Percentiles rank a stretch among this genome's conserved stretches.
phyloP scores from a whole-genome alignment of 148 eudicot genomes.

The Rhododendron henanense region DNA sequence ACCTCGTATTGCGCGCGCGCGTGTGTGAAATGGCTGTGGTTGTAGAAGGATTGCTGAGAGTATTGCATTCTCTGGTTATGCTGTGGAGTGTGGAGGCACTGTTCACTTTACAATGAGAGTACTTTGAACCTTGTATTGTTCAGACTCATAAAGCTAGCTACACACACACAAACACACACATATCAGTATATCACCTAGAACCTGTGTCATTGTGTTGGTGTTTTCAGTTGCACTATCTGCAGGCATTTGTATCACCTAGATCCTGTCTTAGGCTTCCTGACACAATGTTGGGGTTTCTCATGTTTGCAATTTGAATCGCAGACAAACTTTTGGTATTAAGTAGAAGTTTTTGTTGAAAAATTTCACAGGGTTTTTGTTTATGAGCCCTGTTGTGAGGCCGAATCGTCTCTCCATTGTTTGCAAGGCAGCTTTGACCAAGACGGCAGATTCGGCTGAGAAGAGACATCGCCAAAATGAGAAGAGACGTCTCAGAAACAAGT shows the following conservation, averaged over 20 bases:
- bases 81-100: neutral
- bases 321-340: neutral
- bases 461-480: constrained; percentile 86
- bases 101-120: neutral
- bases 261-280: neutral
- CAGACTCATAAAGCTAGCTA: neutral
- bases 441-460: constrained; percentile 80
- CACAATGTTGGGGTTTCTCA: neutral
- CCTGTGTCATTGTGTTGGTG: neutral
- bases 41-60: neutral
- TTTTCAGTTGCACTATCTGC: neutral
- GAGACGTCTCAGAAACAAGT: constrained; percentile 71
- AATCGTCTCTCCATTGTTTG: constrained; percentile 49
- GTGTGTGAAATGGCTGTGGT: neutral
- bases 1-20: neutral
- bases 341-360: neutral
- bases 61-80: neutral
- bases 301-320: neutral
- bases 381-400: constrained; percentile 32
- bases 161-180: neutral
- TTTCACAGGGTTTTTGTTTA: constrained; percentile 41
- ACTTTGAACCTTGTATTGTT: neutral
- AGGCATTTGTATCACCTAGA: neutral
- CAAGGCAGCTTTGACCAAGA: constrained; percentile 55
- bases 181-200: too few species aligned